Evolutionary conservation across 768 basidiomycete genomes (phyloP).

Genomic region (Hortiboletus campestris): DNA sequence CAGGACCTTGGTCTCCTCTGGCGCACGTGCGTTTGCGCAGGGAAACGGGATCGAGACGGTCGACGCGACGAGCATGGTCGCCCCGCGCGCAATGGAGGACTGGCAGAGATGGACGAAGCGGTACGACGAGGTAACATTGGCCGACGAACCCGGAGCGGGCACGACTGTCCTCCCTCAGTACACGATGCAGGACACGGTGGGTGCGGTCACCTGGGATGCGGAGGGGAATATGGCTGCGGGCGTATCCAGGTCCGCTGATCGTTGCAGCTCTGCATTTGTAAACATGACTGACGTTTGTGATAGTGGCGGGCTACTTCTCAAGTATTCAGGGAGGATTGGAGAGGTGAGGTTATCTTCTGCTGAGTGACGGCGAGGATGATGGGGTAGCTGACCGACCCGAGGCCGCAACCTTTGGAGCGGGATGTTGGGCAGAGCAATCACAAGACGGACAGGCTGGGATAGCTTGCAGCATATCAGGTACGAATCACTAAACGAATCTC

Average conservation of each 20-base stretch:
- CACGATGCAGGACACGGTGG: constrained; percentile 74
- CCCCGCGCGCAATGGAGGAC: constrained; percentile 45
- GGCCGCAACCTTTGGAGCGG: constrained; percentile 73
- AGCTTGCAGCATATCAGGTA: constrained; percentile 69
- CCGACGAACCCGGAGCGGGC: constrained; percentile 4
- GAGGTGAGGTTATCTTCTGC: constrained; percentile 45
- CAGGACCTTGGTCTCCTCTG: constrained; percentile 61
- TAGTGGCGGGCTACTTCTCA: constrained; percentile 80
- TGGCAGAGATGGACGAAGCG: constrained; percentile 63
- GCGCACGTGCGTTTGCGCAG: constrained; percentile 58
- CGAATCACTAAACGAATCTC: not conserved
- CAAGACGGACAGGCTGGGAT: constrained; percentile 33
- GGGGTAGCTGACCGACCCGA: constrained; percentile 24
- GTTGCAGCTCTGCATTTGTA: not conserved
- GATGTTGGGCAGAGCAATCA: constrained; percentile 64
- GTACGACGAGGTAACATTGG: constrained; percentile 26
- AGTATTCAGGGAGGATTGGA: constrained; percentile 70
- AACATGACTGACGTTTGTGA: not conserved
- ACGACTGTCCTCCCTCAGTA: constrained; percentile 17
- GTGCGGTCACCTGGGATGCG: constrained; percentile 60
- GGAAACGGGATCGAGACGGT: constrained; percentile 34
- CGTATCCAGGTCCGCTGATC: constrained; percentile 58
- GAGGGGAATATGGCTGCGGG: constrained; percentile 58
- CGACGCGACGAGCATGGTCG: constrained; percentile 45
- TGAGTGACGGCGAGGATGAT: not conserved